Conservation (phyloP, 106 monocot genomes). For the Triglochin maritima region DNA sequence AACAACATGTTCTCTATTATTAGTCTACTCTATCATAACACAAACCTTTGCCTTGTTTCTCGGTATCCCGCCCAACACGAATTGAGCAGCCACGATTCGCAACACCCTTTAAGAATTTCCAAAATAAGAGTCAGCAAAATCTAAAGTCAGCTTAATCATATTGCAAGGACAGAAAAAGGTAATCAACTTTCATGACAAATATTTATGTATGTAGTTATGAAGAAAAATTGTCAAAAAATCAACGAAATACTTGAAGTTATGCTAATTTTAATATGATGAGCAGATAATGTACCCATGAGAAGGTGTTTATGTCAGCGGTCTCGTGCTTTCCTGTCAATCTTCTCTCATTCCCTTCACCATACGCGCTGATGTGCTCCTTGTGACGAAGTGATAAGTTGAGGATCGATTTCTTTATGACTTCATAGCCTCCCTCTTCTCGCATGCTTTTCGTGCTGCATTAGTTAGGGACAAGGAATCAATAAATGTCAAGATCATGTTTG, state of each 20-base stretch:
- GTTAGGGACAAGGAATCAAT: not conserved
- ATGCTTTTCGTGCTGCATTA: conserved; percentile 69
- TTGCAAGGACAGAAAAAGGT: not conserved
- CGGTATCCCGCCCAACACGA: conserved; percentile 79
- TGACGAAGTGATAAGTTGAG: conserved; percentile 72
- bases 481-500: not conserved
- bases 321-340: conserved; percentile 83
- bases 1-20: not conserved
- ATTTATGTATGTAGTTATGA: too few species aligned
- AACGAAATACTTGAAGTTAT: too few species aligned
- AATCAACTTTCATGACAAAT: too few species aligned
- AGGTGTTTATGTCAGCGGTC: conserved; percentile 71
- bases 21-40: not conserved
- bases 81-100: conserved; percentile 85
- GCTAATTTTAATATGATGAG: not conserved
- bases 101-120: conserved; percentile 33
- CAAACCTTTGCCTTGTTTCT: conserved; percentile 69
- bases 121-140: not conserved
- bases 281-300: conserved; percentile 57
- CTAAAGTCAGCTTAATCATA: not conserved
- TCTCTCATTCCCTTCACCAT: conserved; percentile 88
- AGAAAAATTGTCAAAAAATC: too few species aligned
- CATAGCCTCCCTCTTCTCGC: conserved; percentile 75
- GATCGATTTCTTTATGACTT: conserved; percentile 79
- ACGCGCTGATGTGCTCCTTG: conserved; percentile 73